phyloP scores from a whole-genome alignment of 805 yeast genomes.

The Debaryomyces maramus region DNA sequence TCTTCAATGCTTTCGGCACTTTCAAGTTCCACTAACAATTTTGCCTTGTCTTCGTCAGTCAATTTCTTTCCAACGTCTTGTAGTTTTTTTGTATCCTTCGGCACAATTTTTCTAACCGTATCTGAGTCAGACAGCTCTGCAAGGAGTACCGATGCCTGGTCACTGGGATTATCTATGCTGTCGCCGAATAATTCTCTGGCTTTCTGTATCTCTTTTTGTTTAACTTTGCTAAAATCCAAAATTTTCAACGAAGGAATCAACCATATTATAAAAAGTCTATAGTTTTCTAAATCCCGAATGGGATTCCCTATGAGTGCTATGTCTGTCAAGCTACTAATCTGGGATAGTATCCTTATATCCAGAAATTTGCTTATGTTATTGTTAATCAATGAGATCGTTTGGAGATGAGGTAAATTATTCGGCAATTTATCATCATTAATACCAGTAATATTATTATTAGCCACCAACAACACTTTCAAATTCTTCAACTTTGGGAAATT shows the following conservation, averaged over 20 bases:
- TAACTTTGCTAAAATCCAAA: slow-evolving; percentile 68
- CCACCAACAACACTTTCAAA: slow-evolving; percentile 55
- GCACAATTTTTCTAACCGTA: slow-evolving; percentile 1
- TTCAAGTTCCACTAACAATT: slow-evolving; percentile 53
- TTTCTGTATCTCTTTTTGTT: slow-evolving; percentile 48
- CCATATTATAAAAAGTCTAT: slow-evolving; percentile 61
- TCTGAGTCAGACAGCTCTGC: neutral
- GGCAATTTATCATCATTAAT: slow-evolving; percentile 35
- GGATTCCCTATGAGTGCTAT: slow-evolving; percentile 62
- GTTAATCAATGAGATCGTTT: slow-evolving; percentile 50
- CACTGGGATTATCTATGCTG: slow-evolving; percentile 17
- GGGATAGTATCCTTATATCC: slow-evolving; percentile 39
- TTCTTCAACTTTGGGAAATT: slow-evolving; percentile 46
- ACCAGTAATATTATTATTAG: slow-evolving; percentile 57
- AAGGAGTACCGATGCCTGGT: slow-evolving; percentile 12
- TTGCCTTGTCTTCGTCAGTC: slow-evolving; percentile 52
- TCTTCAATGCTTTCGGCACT: slow-evolving; percentile 72
- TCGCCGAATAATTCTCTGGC: slow-evolving; percentile 47
- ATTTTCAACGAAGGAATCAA: slow-evolving; percentile 60
- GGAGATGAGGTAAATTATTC: slow-evolving; percentile 46
- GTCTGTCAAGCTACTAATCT: slow-evolving; percentile 44
- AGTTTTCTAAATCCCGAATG: slow-evolving; percentile 48
- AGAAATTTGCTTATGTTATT: slow-evolving; percentile 50
- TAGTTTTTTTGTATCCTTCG: slow-evolving; percentile 33
- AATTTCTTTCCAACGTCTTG: slow-evolving; percentile 44